Evolutionary conservation across 306 rosid genomes (phyloP).

Genomic region (Adenanthera pavonina): DNA sequence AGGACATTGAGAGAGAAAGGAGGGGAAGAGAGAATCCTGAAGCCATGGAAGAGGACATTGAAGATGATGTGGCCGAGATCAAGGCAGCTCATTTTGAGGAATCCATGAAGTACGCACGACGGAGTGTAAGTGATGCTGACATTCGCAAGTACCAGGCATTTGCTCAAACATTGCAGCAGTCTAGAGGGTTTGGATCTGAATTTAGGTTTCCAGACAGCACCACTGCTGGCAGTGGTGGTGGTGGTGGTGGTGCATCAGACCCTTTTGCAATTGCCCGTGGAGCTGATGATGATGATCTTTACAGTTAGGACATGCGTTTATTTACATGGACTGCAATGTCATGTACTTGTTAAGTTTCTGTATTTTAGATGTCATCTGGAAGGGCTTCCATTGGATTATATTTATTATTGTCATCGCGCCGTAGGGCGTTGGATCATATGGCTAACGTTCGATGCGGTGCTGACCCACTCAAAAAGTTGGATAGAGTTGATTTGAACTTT

Average conservation of each 20-base stretch:
- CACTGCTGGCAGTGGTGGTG: constrained; percentile 44
- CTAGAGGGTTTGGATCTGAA: constrained; percentile 91
- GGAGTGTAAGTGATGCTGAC: constrained; percentile 97
- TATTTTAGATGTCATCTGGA: constrained; percentile 5
- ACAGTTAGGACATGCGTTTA: constrained; percentile 57
- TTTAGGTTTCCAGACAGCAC: constrained; percentile 75
- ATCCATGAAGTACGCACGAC: constrained; percentile 94
- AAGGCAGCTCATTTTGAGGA: constrained; percentile 97
- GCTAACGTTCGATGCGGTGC: constrained; percentile 34
- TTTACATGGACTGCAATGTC: background rate
- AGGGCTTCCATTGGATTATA: constrained; percentile 40
- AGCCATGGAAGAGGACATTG: constrained; percentile 96
- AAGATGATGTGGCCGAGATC: constrained; percentile 88
- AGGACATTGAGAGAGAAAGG: constrained; percentile 95
- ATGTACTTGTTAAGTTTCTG: constrained; percentile 36
- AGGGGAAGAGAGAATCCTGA: constrained; percentile 86
- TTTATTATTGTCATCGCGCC: constrained; percentile 20
- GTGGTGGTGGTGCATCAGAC: constrained; percentile 54
- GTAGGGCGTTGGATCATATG: constrained; percentile 35
- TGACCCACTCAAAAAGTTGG: constrained; percentile 25
- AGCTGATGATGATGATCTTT: constrained; percentile 96
- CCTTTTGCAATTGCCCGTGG: constrained; percentile 82
- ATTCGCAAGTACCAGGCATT: constrained; percentile 98
- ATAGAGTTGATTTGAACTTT: constrained; percentile 12
- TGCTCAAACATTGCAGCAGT: constrained; percentile 98